Evolutionary conservation across 768 basidiomycete species (phyloP).

Genomic region (Ramaria sp.): DNA sequence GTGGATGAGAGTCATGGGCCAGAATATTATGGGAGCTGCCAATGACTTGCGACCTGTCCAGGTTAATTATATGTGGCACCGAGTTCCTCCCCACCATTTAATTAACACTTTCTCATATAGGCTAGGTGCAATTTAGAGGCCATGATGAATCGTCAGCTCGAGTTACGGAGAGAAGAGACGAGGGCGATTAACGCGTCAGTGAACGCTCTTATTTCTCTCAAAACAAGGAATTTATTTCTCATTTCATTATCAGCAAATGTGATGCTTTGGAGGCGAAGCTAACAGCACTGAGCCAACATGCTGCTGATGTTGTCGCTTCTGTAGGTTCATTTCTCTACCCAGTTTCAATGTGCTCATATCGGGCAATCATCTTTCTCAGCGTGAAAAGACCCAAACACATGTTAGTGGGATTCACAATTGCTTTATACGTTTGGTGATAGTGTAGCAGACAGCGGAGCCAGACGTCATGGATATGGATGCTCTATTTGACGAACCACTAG

Average conservation of each 20-base stretch:
- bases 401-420: background rate
- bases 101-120: slow-evolving; percentile 25
- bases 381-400: background rate
- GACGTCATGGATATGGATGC: background rate
- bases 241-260: slow-evolving; percentile 43
- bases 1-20: slow-evolving; percentile 71
- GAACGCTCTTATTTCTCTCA: background rate
- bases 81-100: background rate
- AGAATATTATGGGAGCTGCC: slow-evolving; percentile 84
- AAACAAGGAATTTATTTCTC: background rate
- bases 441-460: background rate
- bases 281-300: slow-evolving; percentile 21
- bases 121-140: slow-evolving; percentile 72
- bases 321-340: background rate
- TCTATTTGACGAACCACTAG: background rate
- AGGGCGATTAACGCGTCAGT: slow-evolving; percentile 55
- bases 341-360: background rate
- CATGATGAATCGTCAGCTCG: slow-evolving; percentile 74
- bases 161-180: slow-evolving; percentile 65
- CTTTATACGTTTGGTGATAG: background rate
- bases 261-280: slow-evolving; percentile 57
- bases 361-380: background rate
- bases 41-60: slow-evolving; percentile 87
- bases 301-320: slow-evolving; percentile 21
- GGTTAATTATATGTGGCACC: slow-evolving; percentile 26